Evolutionary conservation across 768 basidiomycete genomes (phyloP), one percentile per base, ranked within the genome.

Genomic region (Serendipita indica): DNA sequence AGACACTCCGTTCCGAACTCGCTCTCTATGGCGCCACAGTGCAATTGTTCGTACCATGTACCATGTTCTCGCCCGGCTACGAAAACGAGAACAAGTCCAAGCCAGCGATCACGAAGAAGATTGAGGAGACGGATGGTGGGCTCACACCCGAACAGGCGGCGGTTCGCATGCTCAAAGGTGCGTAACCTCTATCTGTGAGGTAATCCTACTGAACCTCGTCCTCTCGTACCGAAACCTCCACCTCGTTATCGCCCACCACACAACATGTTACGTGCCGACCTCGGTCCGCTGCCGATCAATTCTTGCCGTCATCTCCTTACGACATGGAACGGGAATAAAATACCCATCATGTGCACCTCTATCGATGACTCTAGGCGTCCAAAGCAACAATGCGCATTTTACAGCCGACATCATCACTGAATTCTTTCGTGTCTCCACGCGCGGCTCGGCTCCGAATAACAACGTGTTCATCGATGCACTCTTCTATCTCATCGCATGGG

Each of bases 21-120:
- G 71, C 82, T 62, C 73, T 92, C 4, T 90, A 93, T 67, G 78
- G 76, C 54, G 86, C 89, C 66, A 73, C 75, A 57, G 78, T 89
- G 3, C 89, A 92, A 63, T 79, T 88, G 41, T 89, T 81, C 71
- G 83, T 89, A 71, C 89, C 92, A 0, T 77, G 77, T 1, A 88
- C 88, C 1, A 93, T 96, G 73, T 78, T 73, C 63, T 81, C 80
- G 0, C 83, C 88, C 0, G 89, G 90, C 0, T 86, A 74, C 61
- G 81, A 84, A 16, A 75, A 79, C 59, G 91, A 93, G 67, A 82
- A 86, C 67, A 77, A 75, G 64, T 77, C 74, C 5, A 94, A 94
- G 64, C 92, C 90, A 0, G 74, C 73, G 28, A 76, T 94, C 60
- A 81, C 81, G 7, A 75, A 76, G 56, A 81, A 83, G 62, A 83